Evolutionary conservation across 306 rosid species (phyloP).

Genomic region (Prosopis cineraria): DNA sequence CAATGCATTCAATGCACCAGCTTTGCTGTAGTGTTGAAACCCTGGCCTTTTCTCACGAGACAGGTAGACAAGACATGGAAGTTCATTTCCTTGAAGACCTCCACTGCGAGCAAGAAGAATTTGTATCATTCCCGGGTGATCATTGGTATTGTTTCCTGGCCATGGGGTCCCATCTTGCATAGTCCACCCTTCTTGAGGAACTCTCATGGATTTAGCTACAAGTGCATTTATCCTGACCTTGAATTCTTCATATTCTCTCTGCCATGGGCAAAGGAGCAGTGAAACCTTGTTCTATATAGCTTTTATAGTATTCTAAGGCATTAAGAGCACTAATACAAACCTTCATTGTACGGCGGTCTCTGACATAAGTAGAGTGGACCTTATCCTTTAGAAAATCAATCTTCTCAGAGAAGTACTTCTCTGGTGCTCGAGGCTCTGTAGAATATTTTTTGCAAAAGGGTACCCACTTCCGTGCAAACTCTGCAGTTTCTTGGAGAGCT

Average conservation of each 20-base stretch:
- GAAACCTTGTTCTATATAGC: conserved; percentile 22
- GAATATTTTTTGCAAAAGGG: conserved; percentile 84
- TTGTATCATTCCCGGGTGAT: conserved; percentile 98
- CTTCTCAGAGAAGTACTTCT: conserved; percentile 88
- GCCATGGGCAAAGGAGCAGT: conserved; percentile 35
- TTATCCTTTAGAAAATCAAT: conserved; percentile 91
- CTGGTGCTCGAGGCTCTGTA: conserved; percentile 91
- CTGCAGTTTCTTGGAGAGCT: conserved; percentile 93
- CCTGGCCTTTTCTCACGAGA: conserved; percentile 99
- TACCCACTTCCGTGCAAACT: conserved; percentile 90
- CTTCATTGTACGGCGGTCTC: conserved; percentile 97
- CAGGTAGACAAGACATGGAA: conserved; percentile 87
- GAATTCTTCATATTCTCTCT: conserved; percentile 99
- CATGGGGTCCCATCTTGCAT: conserved; percentile 99
- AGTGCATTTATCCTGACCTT: conserved; percentile 93
- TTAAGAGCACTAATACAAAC: conserved; percentile 42
- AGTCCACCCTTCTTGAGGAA: conserved; percentile 94
- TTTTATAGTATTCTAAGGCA: conserved; percentile 8
- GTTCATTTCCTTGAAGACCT: conserved; percentile 75
- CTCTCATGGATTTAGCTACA: conserved; percentile 79
- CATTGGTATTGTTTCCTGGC: conserved; percentile 95
- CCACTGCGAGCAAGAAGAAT: conserved; percentile 85
- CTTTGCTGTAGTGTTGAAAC: conserved; percentile 87
- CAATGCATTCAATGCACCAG: conserved; percentile 94
- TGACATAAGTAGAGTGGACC: conserved; percentile 87